Percentiles rank a stretch among this genome's conserved stretches.
These are phyloP conservation scores for Patellifolia procumbens DNA, from an alignment of 179 eudicot species.

Conservation along the genomic window DNA sequence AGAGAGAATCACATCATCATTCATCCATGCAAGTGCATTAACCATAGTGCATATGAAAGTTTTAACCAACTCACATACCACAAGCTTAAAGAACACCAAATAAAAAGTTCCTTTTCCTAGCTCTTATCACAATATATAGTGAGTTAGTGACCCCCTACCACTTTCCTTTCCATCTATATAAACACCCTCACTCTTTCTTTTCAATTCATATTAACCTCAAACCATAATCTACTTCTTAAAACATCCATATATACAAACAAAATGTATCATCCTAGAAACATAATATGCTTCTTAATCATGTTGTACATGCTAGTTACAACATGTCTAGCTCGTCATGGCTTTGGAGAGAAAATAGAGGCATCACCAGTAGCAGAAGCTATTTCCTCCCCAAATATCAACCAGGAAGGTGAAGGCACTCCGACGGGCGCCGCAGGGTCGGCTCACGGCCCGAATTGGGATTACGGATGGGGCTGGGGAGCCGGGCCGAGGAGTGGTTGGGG, in stretches of 20 bases:
- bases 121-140: slow-evolving; percentile 7
- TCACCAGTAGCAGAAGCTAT: neutral
- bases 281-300: neutral
- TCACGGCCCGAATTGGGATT: slow-evolving; percentile 38
- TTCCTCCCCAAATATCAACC: neutral
- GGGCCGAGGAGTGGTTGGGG: slow-evolving; percentile 34
- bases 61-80: slow-evolving; percentile 24
- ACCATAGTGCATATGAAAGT: slow-evolving; percentile 18
- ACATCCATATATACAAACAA: neutral
- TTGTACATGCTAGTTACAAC: slow-evolving; percentile 1
- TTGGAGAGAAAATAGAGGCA: neutral
- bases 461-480: slow-evolving; percentile 37
- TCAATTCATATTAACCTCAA: neutral
- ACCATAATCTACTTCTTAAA: neutral
- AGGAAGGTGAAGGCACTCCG: slow-evolving; percentile 5
- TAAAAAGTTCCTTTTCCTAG: neutral
- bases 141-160: neutral
- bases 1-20: slow-evolving; percentile 3
- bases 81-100: slow-evolving; percentile 4
- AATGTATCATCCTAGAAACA: slow-evolving; percentile 21
- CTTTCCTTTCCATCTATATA: slow-evolving; percentile 3
- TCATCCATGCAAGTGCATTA: slow-evolving; percentile 16
- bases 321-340: neutral
- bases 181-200: slow-evolving; percentile 7
- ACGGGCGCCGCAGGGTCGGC: slow-evolving; percentile 25